A percentile compares a stretch with the other conserved stretches of the same genome.
These are phyloP conservation scores for Quercus rubra DNA, from an alignment of 306 rosid genomes.

Conservation along the genomic window DNA sequence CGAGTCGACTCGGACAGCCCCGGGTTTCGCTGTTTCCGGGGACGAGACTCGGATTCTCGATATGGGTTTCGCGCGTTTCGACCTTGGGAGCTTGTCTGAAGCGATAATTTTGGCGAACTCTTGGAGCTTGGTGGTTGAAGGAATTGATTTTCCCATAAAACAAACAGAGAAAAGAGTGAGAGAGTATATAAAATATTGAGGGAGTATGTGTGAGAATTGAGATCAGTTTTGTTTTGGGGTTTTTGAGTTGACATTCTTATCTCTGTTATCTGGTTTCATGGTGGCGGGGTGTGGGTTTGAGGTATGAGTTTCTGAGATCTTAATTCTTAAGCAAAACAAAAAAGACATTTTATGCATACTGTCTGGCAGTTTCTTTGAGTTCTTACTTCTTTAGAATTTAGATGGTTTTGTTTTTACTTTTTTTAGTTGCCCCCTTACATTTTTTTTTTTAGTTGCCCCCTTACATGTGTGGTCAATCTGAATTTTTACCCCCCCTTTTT, in stretches of 20 bases:
- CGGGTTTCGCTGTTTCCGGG: slow-evolving; percentile 24
- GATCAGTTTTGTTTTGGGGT: not conserved
- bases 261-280: not conserved
- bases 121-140: slow-evolving; percentile 42
- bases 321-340: not conserved
- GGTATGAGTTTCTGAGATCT: not conserved
- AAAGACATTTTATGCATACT: not conserved
- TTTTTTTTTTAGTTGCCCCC: no score
- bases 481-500: no score
- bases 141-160: slow-evolving; percentile 66
- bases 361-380: not conserved
- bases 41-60: slow-evolving; percentile 32
- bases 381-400: not conserved
- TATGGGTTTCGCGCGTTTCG: slow-evolving; percentile 29
- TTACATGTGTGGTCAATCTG: no score
- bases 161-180: not conserved
- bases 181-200: not conserved
- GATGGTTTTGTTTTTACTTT: not conserved
- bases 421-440: no score
- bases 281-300: not conserved
- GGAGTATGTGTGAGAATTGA: not conserved
- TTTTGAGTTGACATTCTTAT: not conserved
- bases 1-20: slow-evolving; percentile 29
- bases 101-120: slow-evolving; percentile 49
- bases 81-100: slow-evolving; percentile 32